Evolutionary conservation across 441 rosid genomes (phyloP), one percentile per base, ranked within the genome.

Genomic region (Populus hybrid): DNA sequence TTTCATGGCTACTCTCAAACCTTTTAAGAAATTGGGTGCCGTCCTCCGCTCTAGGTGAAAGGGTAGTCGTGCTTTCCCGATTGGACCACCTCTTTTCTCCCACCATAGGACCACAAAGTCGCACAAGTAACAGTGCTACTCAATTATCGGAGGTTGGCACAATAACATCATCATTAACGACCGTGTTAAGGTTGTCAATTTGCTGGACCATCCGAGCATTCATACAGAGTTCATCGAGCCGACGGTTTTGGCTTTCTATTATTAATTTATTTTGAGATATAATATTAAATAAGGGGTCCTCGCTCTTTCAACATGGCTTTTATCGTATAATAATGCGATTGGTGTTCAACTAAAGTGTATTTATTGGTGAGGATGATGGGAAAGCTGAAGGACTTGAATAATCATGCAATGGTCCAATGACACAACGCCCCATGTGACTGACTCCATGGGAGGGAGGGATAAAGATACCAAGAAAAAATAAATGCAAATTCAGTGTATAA

Each of bases 381-480:
- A 79, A 76, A 76, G 64, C 78, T n/a, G n/a, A n/a, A 68, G n/a
- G 21, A 23, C 56, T 75, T 73, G 78, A 75, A 76, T 76, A 81
- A 84, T 78, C 63, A 59, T 82, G 85, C 67, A 42, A 84, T 81
- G 84, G 83, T 78, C 91, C 88, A 85, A 85, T 80, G 72, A 77
- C 72, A 77, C 85, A 72, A 82, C 45, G 38, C 80, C 89, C 96
- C 56, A 89, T 87, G 97, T 90, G 97, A 87, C 72, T 77, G 42
- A 38, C 42, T 45, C 78, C 89, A 87, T 82, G 80, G 82, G 74
- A 75, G 70, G 72, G 74, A 75, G 78, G 69, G 24, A 63, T 80
- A 75, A 77, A 84, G 70, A 53, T 50, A 73, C 38, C 20, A 9
- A 68, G 68, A 12, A 38, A 38, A 38, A 50, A 50, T 50, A 50